Base-by-base conservation (phyloP, 345 rosid species). In the Hypericum androsaemum region DNA sequence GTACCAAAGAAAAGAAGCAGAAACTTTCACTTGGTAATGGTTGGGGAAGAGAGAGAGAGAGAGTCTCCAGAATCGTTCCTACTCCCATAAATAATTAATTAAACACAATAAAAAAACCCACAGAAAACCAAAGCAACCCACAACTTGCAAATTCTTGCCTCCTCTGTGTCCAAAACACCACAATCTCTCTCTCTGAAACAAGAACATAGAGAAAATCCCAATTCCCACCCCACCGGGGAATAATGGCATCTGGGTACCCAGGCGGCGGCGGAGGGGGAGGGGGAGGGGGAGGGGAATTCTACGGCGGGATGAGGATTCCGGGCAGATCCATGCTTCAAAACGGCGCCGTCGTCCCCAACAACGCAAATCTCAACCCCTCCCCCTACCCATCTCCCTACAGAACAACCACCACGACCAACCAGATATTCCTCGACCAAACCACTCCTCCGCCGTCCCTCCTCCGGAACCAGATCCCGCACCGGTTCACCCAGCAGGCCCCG, bases 231-330 rank as follows among this genome's bases (percentile, higher is more conserved):
- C 32, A 22, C 4, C 32, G 43, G 43, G 37, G 11, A 53, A 90
- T 90, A 53, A 90, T 90, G 98, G 75, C 94, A 15, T 90, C 96
- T 66, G 95, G 89, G 28, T 87, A 73, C 43, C 53, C 90, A 57
- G 86, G 94, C 41, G 85, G 90, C 59, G 86, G 95, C 41, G 85
- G 90, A 46, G 50, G 50, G 5, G 50, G 22, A 14, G 8, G 15
- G 10, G 14, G 28, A 17, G 28, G 50, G 10, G 78, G 77, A 0
- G 77, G 76, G 51, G 89, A 84, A 37, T 73, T 73, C 52, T 84
- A 69, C 79, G 47, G 71, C 11, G 76, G 69, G 39, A 36, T 62
- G 5, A 62, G 32, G 4, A 22, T 22, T 22, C 32, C 73, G 7
- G 82, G 75, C 60, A 80, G 98, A 79, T 73, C 86, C 66, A 62